phyloP scores from a whole-genome alignment of 257 asterid genomes.

The Phtheirospermum japonicum region DNA sequence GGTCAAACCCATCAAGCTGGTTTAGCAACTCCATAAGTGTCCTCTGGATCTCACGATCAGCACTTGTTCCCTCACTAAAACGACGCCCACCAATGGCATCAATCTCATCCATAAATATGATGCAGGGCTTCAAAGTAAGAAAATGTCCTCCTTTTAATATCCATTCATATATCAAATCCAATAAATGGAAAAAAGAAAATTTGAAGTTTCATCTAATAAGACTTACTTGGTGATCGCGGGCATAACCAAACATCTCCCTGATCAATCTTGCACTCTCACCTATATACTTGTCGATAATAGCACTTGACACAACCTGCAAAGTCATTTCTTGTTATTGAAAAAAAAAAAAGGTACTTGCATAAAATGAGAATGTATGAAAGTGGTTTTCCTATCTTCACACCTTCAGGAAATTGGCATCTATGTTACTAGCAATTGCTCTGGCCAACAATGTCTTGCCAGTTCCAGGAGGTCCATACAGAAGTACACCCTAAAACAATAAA shows the following conservation, averaged over 20 bases:
- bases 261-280: conserved; percentile 96
- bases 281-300: conserved; percentile 87
- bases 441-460: conserved; percentile 97
- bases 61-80: conserved; percentile 98
- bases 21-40: conserved; percentile 95
- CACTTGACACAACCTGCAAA: conserved; percentile 92
- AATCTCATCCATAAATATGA: conserved; percentile 97
- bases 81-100: conserved; percentile 98
- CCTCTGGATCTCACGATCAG: conserved; percentile 97
- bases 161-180: not conserved
- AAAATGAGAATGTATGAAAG: conserved; percentile 5
- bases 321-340: not conserved
- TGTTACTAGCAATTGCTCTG: conserved; percentile 96
- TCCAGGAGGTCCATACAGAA: conserved; percentile 99
- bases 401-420: conserved; percentile 96
- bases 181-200: not conserved
- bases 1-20: conserved; percentile 95
- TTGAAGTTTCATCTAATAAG: not conserved
- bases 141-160: not conserved
- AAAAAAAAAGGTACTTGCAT: not conserved
- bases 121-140: conserved; percentile 68
- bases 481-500: conserved; percentile 70
- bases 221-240: conserved; percentile 94
- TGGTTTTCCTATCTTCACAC: conserved; percentile 45
- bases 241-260: conserved; percentile 91